Percentiles rank a stretch among this genome's conserved stretches.
Conservation (phyloP, 257 asterid species). For the Penstemon eatonii region DNA sequence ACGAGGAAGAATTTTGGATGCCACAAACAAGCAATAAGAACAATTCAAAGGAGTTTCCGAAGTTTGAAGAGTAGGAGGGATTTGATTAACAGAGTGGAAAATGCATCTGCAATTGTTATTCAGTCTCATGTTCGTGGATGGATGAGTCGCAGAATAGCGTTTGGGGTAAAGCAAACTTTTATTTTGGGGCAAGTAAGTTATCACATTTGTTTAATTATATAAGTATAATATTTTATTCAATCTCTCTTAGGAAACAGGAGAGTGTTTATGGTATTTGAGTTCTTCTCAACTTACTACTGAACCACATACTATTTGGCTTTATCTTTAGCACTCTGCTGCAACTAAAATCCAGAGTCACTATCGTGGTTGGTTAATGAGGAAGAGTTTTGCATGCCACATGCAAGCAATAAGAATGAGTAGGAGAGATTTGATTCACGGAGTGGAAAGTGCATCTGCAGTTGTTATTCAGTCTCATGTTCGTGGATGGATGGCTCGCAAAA, state of each 20-base stretch:
- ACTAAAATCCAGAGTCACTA: slow-evolving; percentile 66
- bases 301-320: not conserved
- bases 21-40: slow-evolving; percentile 49
- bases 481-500: slow-evolving; percentile 68
- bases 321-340: slow-evolving; percentile 50
- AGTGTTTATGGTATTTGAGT: too few relatives aligned
- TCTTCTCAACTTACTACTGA: too few relatives aligned
- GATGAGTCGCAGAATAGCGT: slow-evolving; percentile 52
- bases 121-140: slow-evolving; percentile 75
- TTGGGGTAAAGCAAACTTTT: slow-evolving; percentile 33
- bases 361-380: slow-evolving; percentile 60
- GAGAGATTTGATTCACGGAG: slow-evolving; percentile 30
- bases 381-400: slow-evolving; percentile 44
- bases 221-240: not conserved
- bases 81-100: slow-evolving; percentile 39
- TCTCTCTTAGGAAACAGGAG: too few relatives aligned
- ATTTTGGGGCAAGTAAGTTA: slow-evolving; percentile 57
- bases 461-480: slow-evolving; percentile 69
- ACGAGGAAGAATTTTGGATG: slow-evolving; percentile 43
- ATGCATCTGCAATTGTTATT: slow-evolving; percentile 49
- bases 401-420: slow-evolving; percentile 52
- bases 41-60: slow-evolving; percentile 55
- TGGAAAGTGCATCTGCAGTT: slow-evolving; percentile 44
- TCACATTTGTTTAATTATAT: slow-evolving; percentile 2
- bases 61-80: slow-evolving; percentile 43